A percentile compares a stretch with the other conserved stretches of the same genome.
These are phyloP conservation scores for Flaveria linearis DNA, from an alignment of 129 eudicot genomes.

Conservation along the genomic window DNA sequence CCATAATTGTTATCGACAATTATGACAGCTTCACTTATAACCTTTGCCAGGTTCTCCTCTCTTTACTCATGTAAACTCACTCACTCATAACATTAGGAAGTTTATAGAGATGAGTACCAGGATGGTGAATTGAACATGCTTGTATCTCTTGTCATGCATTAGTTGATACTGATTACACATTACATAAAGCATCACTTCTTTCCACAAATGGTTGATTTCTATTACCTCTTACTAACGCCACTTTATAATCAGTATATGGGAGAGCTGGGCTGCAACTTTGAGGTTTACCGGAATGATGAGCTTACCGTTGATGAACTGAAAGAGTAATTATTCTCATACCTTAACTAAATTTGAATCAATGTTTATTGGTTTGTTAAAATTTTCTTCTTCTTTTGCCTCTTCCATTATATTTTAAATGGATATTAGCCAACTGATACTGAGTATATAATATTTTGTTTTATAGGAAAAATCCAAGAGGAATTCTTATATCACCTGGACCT, in stretches of 20 bases:
- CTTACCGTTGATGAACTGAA: slow-evolving; percentile 75
- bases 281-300: slow-evolving; percentile 93
- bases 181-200: slow-evolving; percentile 1
- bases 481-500: slow-evolving; percentile 88
- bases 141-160: neutral
- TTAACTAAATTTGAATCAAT: neutral
- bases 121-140: neutral
- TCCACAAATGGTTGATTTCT: neutral
- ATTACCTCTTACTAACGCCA: slow-evolving; percentile 2
- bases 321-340: slow-evolving; percentile 42
- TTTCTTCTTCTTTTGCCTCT: too few relatives aligned
- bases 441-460: slow-evolving; percentile 21
- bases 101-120: neutral
- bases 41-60: slow-evolving; percentile 75
- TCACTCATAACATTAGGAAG: neutral
- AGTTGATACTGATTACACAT: neutral
- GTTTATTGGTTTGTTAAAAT: neutral
- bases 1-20: slow-evolving; percentile 84
- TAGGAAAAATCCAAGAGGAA: slow-evolving; percentile 86
- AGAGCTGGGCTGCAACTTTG: slow-evolving; percentile 79
- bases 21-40: slow-evolving; percentile 99
- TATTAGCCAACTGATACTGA: neutral
- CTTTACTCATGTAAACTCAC: neutral
- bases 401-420: neutral
- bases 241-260: slow-evolving; percentile 68